Conservation (phyloP, 352 stramenopile species). For the Peronospora belbahrii region DNA sequence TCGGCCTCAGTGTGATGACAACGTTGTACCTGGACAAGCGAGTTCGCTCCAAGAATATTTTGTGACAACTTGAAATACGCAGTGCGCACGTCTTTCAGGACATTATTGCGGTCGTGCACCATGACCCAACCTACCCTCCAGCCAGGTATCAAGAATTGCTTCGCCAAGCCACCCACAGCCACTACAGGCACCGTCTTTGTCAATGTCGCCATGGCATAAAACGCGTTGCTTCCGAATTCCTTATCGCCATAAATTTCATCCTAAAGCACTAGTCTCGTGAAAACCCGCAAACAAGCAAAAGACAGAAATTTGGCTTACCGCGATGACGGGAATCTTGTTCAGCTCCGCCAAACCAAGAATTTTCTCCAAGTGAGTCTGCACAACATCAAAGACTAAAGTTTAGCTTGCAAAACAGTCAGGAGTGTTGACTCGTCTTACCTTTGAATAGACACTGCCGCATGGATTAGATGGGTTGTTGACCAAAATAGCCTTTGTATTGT, state of each 20-base stretch:
- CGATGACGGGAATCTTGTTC: constrained; percentile 90
- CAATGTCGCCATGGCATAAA: constrained; percentile 79
- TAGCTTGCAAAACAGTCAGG: background rate
- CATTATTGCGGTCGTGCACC: constrained; percentile 86
- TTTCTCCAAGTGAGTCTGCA: constrained; percentile 50
- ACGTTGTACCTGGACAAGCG: constrained; percentile 62
- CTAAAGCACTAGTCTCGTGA: constrained; percentile 6
- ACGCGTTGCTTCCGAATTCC: constrained; percentile 63
- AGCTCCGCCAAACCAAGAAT: constrained; percentile 70
- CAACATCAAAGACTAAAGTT: background rate
- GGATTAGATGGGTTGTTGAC: constrained; percentile 95
- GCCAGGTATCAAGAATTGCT: constrained; percentile 93
- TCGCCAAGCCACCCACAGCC: constrained; percentile 84
- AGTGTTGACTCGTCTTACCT: constrained; percentile 25
- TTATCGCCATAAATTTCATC: constrained; percentile 86
- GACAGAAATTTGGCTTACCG: constrained; percentile 46
- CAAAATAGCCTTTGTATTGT: constrained; percentile 87
- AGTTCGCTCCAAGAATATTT: constrained; percentile 88
- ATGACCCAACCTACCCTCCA: constrained; percentile 94
- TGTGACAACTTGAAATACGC: constrained; percentile 90
- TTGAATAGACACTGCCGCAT: constrained; percentile 91
- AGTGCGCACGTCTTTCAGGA: constrained; percentile 74
- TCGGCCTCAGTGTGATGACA: background rate
- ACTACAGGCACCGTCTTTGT: constrained; percentile 79
- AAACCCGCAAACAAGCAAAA: background rate